Evolutionary conservation across 305 asterid genomes (phyloP).

Genomic region (Plantago lanceolata): DNA sequence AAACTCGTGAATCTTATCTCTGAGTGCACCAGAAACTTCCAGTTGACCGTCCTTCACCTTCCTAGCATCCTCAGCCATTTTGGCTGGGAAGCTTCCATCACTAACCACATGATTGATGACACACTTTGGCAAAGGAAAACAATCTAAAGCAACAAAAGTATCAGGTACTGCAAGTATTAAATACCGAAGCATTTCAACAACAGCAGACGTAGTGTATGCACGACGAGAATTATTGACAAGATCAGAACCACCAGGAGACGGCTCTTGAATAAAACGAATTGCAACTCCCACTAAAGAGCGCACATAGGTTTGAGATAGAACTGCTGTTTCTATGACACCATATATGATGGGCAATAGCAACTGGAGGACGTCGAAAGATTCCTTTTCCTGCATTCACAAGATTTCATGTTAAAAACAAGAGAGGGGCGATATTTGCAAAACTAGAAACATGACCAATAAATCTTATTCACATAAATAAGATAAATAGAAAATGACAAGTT

Average conservation of each 20-base stretch:
- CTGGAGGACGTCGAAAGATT: slow-evolving; percentile 74
- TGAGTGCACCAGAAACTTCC: slow-evolving; percentile 47
- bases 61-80: slow-evolving; percentile 60
- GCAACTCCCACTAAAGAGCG: slow-evolving; percentile 69
- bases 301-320: slow-evolving; percentile 86
- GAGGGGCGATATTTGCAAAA: slow-evolving; percentile 10
- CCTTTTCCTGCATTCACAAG: slow-evolving; percentile 68
- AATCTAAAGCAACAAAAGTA: slow-evolving; percentile 90
- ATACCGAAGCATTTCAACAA: slow-evolving; percentile 96
- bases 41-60: slow-evolving; percentile 50
- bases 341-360: slow-evolving; percentile 84
- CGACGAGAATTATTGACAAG: slow-evolving; percentile 89
- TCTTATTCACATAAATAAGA: slow-evolving; percentile 7
- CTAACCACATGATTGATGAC: slow-evolving; percentile 53
- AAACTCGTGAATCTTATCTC: slow-evolving; percentile 52
- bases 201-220: slow-evolving; percentile 89
- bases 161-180: slow-evolving; percentile 87
- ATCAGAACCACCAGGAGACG: slow-evolving; percentile 98
- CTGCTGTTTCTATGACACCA: slow-evolving; percentile 86
- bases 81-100: slow-evolving; percentile 72
- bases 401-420: slow-evolving; percentile 25
- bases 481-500: slow-evolving; percentile 18
- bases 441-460: slow-evolving; percentile 5
- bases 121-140: slow-evolving; percentile 77
- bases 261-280: slow-evolving; percentile 74